Evolutionary conservation across 2,329 filamentous ascomycete species (phyloP).

Genomic region (Fusarium subtropicale): DNA sequence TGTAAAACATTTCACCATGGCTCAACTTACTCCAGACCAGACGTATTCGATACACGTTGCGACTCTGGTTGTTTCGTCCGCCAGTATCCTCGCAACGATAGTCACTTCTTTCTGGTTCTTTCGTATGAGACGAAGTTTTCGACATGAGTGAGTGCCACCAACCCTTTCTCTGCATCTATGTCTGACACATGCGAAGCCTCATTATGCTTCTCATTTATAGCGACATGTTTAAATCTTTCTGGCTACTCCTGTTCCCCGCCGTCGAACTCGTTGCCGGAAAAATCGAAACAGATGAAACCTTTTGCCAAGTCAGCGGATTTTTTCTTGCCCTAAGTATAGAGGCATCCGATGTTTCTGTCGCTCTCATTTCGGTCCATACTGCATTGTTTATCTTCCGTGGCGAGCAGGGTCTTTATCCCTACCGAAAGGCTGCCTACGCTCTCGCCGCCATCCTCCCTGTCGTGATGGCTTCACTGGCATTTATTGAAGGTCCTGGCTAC

Average conservation of each 20-base stretch:
- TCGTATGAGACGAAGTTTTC: constrained; percentile 78
- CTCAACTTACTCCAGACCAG: constrained; percentile 32
- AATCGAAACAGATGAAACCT: constrained; percentile 62
- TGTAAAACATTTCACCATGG: constrained; percentile 31
- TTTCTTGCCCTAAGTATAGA: constrained; percentile 75
- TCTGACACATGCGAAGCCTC: constrained; percentile 62
- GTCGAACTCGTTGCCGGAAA: constrained; percentile 66
- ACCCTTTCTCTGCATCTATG: too few species aligned
- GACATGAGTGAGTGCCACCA: constrained; percentile 62
- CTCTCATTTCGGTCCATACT: constrained; percentile 80
- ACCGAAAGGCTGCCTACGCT: constrained; percentile 69
- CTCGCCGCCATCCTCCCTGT: constrained; percentile 69
- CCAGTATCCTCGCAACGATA: constrained; percentile 68
- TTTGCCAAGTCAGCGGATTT: constrained; percentile 78
- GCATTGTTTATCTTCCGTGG: constrained; percentile 75
- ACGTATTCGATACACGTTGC: constrained; percentile 43
- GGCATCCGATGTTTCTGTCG: constrained; percentile 76
- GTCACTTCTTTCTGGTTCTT: constrained; percentile 77
- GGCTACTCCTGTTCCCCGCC: constrained; percentile 74
- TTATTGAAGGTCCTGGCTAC: constrained; percentile 69
- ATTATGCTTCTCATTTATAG: constrained; percentile 80
- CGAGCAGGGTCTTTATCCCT: constrained; percentile 75
- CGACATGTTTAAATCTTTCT: constrained; percentile 76
- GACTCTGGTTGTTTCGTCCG: constrained; percentile 56
- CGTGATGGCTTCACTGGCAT: constrained; percentile 71